Conservation (phyloP, 2,329 filamentous ascomycete species). For the Calonectria naviculata region DNA sequence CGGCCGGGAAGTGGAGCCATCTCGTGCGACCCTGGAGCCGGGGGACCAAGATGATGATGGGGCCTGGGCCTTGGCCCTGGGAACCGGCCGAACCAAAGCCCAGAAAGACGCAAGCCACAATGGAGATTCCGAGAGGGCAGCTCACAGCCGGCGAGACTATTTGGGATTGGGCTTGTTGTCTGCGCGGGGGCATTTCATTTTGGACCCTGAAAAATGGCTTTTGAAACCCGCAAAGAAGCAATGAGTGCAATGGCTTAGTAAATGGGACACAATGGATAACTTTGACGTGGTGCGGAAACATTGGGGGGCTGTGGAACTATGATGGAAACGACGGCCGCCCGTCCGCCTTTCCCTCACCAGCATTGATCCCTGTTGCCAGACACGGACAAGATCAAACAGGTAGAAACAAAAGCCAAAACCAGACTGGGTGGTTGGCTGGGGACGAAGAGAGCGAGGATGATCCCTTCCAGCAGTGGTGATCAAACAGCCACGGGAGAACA, state of each 20-base stretch:
- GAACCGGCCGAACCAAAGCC: not conserved
- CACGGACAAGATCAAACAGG: not conserved
- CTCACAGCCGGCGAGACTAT: not conserved
- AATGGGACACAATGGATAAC: not conserved
- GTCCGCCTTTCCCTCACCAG: not conserved
- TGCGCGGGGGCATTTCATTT: constrained; percentile 13
- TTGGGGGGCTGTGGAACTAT: not conserved
- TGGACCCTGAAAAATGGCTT: not conserved
- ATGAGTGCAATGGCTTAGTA: too few relatives aligned
- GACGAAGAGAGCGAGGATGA: not conserved
- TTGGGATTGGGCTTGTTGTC: not conserved
- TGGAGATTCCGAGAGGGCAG: not conserved
- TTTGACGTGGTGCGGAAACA: not conserved
- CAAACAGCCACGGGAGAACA: not conserved
- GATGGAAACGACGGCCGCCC: not conserved
- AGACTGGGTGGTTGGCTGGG: not conserved
- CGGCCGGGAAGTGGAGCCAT: constrained; percentile 5
- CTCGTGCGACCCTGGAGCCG: not conserved
- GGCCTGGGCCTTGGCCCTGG: not conserved
- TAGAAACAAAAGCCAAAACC: not conserved
- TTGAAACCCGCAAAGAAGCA: not conserved
- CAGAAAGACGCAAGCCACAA: not conserved
- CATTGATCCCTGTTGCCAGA: constrained; percentile 1
- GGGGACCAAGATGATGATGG: not conserved
- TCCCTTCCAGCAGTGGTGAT: constrained; percentile 12